Evolutionary conservation across 2,329 filamentous ascomycete species (phyloP).

Genomic region (Emydomyces testavorans): DNA sequence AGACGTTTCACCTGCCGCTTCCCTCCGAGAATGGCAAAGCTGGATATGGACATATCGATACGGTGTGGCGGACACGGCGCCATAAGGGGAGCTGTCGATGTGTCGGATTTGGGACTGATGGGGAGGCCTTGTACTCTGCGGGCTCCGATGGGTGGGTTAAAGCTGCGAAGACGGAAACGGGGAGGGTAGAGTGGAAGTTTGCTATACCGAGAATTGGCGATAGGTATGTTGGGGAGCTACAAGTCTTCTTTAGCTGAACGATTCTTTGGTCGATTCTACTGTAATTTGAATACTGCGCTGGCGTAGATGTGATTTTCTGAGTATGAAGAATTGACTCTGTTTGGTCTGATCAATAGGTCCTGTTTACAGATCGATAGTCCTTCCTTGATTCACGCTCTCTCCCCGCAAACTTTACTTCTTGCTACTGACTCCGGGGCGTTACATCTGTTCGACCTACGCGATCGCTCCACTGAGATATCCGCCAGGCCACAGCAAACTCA

Average conservation of each 20-base stretch:
- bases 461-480: constrained; percentile 42
- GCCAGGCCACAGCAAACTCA: constrained; percentile 65
- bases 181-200: constrained; percentile 68
- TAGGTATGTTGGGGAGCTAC: constrained; percentile 25
- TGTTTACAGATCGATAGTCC: constrained; percentile 52
- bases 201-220: constrained; percentile 49
- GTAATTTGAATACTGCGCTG: not conserved
- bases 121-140: constrained; percentile 51
- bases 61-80: constrained; percentile 71
- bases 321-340: not conserved
- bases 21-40: constrained; percentile 44
- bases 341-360: not conserved
- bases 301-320: not conserved
- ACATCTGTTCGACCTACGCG: constrained; percentile 75
- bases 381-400: constrained; percentile 69
- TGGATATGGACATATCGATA: constrained; percentile 67
- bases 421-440: constrained; percentile 82
- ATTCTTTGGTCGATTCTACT: not conserved
- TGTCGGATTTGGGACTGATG: constrained; percentile 68
- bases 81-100: constrained; percentile 91
- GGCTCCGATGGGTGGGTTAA: constrained; percentile 55
- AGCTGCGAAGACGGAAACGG: constrained; percentile 46
- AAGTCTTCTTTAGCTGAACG: not conserved
- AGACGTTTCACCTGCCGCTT: constrained; percentile 60
- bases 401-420: constrained; percentile 76